Conservation (phyloP, 352 stramenopile genomes). For the Phytopythium cucurbitacearum region DNA sequence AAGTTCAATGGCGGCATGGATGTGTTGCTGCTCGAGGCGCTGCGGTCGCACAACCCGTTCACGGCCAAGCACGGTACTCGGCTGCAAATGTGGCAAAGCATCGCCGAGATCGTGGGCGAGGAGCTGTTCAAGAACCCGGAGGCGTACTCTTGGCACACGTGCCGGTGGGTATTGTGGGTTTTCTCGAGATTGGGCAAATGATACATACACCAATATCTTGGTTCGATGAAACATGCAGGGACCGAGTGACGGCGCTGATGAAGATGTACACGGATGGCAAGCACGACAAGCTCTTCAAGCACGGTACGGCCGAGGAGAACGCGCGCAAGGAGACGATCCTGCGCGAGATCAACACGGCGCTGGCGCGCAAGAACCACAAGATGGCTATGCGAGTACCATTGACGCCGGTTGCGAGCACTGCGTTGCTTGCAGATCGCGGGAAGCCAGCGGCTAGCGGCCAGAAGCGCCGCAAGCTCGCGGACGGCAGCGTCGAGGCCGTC, state of each 20-base stretch:
- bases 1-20: constrained; percentile 82
- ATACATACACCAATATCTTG: constrained; percentile 5
- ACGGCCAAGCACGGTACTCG: constrained; percentile 78
- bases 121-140: constrained; percentile 60
- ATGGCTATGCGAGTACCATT: constrained; percentile 15
- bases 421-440: neutral
- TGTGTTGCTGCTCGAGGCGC: constrained; percentile 65
- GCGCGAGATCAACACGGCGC: constrained; percentile 45
- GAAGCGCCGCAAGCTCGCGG: constrained; percentile 15
- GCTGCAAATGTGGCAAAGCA: constrained; percentile 76
- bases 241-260: constrained; percentile 72
- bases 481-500: neutral
- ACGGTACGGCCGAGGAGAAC: constrained; percentile 68
- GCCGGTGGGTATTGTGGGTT: constrained; percentile 34
- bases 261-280: constrained; percentile 78
- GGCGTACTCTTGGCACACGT: constrained; percentile 83
- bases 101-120: constrained; percentile 58
- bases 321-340: constrained; percentile 61
- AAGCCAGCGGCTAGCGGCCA: constrained; percentile 7
- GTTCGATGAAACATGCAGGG: constrained; percentile 16
- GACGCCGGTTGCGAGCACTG: constrained; percentile 8
- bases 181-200: neutral
- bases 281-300: constrained; percentile 83
- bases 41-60: constrained; percentile 73
- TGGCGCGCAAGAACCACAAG: constrained; percentile 50